A percentile compares a stretch with the other conserved stretches of the same genome.
phyloP scores from a whole-genome alignment of 2,329 filamentous ascomycete species.

The Claviceps sp. region DNA sequence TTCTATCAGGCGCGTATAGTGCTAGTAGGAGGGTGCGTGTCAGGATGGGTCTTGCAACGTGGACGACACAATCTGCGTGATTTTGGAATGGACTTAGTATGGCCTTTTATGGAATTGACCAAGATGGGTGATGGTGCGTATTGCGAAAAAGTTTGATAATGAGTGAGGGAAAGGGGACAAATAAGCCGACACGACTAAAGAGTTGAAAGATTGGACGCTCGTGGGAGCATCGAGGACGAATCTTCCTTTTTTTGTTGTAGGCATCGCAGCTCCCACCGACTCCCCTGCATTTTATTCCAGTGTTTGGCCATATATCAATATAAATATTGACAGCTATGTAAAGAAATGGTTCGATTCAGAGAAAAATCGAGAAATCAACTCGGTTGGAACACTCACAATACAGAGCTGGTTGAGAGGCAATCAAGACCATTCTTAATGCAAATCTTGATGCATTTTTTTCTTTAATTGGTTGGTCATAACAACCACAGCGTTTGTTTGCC shows the following conservation, averaged over 20 bases:
- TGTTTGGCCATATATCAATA: not conserved
- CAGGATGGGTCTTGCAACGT: not conserved
- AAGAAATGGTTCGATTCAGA: not conserved
- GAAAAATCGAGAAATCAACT: no score
- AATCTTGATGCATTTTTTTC: no score
- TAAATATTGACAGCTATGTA: not conserved
- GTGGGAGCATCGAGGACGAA: not conserved
- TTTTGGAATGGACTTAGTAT: no score
- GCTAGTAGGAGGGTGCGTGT: not conserved
- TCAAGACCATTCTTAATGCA: no score
- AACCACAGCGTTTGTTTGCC: no score
- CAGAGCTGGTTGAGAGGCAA: no score
- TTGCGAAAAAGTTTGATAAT: not conserved
- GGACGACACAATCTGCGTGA: not conserved
- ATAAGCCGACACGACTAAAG: not conserved
- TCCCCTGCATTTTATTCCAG: not conserved
- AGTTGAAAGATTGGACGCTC: not conserved
- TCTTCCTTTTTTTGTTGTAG: not conserved
- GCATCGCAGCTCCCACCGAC: not conserved
- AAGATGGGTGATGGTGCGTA: not conserved
- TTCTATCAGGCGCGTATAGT: not conserved
- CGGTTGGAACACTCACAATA: no score
- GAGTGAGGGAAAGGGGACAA: not conserved
- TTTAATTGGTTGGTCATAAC: no score
- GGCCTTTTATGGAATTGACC: no score